Evolutionary conservation across 345 rosid genomes (phyloP).

Genomic region (Mangifera indica): DNA sequence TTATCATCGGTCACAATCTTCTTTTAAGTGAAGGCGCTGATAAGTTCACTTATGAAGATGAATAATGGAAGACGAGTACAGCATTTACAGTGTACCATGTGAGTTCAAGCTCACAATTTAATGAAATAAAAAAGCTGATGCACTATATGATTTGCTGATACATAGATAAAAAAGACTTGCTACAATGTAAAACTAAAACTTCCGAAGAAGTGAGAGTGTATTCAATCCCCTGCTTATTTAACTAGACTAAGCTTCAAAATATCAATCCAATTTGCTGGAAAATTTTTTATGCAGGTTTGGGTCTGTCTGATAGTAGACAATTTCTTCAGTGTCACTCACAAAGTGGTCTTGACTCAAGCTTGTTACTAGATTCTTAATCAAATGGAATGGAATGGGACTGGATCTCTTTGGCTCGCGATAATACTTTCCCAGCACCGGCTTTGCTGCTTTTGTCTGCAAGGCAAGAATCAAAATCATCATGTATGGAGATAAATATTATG

Average conservation of each 20-base stretch:
- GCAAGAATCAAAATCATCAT: neutral
- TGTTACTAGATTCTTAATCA: conserved; percentile 47
- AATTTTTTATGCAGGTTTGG: conserved; percentile 29
- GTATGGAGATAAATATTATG: no score
- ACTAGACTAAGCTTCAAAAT: neutral
- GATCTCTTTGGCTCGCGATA: conserved; percentile 77
- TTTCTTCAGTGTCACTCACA: conserved; percentile 70
- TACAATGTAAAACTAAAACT: neutral
- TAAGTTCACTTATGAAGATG: no score
- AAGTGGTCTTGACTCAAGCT: conserved; percentile 70
- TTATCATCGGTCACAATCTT: no score
- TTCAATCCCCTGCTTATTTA: neutral
- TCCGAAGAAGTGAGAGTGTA: neutral
- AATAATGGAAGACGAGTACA: no score
- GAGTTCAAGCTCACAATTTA: no score
- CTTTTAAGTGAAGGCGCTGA: no score
- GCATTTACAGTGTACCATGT: no score
- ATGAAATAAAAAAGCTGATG: neutral
- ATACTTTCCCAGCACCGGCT: conserved; percentile 73
- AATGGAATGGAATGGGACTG: conserved; percentile 65
- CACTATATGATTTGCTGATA: neutral
- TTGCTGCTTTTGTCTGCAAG: conserved; percentile 67
- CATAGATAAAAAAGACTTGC: neutral
- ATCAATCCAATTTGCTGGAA: conserved; percentile 27
- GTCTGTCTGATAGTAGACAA: conserved; percentile 70